These are phyloP conservation scores for Ceratobasidium sp. DNA, from an alignment of 1,284 basidiomycete genomes.

Conservation along the genomic window DNA sequence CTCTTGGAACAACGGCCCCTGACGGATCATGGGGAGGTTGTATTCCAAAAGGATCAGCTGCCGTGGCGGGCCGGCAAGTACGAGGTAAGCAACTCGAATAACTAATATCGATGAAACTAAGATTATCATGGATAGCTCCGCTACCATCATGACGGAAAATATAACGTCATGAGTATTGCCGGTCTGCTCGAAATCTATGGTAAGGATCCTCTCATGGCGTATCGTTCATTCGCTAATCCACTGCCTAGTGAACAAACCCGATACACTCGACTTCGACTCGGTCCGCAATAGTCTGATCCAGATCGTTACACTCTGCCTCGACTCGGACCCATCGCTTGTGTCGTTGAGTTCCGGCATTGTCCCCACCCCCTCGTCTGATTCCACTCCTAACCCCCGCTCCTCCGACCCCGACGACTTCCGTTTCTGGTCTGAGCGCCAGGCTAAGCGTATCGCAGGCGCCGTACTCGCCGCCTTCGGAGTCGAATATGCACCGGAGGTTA, in stretches of 20 bases:
- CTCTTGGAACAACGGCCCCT: conserved; percentile 57
- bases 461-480: conserved; percentile 87
- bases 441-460: conserved; percentile 83
- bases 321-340: conserved; percentile 84
- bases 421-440: conserved; percentile 92
- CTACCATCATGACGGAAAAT: conserved; percentile 94
- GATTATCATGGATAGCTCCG: conserved; percentile 64
- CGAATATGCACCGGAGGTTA: conserved; percentile 89
- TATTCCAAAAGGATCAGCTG: conserved; percentile 81
- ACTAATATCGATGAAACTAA: neutral
- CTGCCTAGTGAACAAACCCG: conserved; percentile 73
- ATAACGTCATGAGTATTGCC: conserved; percentile 91
- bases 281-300: conserved; percentile 75
- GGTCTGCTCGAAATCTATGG: conserved; percentile 90
- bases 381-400: conserved; percentile 51
- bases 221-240: neutral
- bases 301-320: conserved; percentile 88
- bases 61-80: conserved; percentile 91
- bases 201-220: conserved; percentile 58
- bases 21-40: conserved; percentile 72
- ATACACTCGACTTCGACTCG: conserved; percentile 70
- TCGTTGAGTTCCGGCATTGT: conserved; percentile 66
- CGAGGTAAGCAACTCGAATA: conserved; percentile 69
- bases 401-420: conserved; percentile 91
- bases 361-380: conserved; percentile 52